A percentile compares a stretch with the other conserved stretches of the same genome.
Evolutionary conservation across 2,329 filamentous ascomycete species (phyloP).

Genomic region (Venturia carpophila): DNA sequence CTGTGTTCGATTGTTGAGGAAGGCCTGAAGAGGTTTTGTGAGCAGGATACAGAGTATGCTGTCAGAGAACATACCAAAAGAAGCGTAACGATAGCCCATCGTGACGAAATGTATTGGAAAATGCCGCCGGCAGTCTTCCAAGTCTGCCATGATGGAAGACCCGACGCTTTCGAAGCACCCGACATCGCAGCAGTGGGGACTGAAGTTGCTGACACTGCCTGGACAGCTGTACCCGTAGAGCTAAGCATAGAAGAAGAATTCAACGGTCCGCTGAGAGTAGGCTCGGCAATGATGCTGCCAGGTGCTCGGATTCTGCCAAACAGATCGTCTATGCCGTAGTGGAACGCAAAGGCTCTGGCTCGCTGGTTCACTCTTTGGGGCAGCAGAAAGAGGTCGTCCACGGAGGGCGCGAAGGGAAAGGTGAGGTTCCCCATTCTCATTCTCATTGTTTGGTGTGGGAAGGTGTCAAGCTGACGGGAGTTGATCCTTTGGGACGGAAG

Average conservation of each 20-base stretch:
- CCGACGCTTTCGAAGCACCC: background rate
- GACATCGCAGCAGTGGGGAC: background rate
- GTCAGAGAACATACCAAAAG: conserved; percentile 49
- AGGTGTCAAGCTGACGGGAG: background rate
- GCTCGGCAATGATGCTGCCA: conserved; percentile 52
- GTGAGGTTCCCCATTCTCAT: conserved; percentile 18
- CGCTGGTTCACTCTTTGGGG: conserved; percentile 63
- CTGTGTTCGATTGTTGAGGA: conserved; percentile 82
- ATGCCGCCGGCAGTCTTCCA: conserved; percentile 13
- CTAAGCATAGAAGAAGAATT: conserved; percentile 36
- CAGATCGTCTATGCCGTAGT: conserved; percentile 52
- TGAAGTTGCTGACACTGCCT: background rate
- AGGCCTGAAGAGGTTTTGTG: conserved; percentile 23
- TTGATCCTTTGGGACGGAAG: background rate
- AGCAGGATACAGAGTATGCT: background rate
- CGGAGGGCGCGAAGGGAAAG: conserved; percentile 44
- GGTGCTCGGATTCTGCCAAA: conserved; percentile 45
- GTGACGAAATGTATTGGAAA: conserved; percentile 66
- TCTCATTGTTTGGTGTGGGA: conserved; percentile 2
- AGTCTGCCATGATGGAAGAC: background rate
- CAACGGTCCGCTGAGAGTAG: conserved; percentile 33
- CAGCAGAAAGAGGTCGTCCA: conserved; percentile 61
- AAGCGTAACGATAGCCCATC: conserved; percentile 86
- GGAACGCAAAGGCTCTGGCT: conserved; percentile 52
- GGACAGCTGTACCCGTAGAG: conserved; percentile 24